These are phyloP conservation scores for Acanthamoeba healyi DNA, from an alignment of 208 protist genomes.

Conservation along the genomic window DNA sequence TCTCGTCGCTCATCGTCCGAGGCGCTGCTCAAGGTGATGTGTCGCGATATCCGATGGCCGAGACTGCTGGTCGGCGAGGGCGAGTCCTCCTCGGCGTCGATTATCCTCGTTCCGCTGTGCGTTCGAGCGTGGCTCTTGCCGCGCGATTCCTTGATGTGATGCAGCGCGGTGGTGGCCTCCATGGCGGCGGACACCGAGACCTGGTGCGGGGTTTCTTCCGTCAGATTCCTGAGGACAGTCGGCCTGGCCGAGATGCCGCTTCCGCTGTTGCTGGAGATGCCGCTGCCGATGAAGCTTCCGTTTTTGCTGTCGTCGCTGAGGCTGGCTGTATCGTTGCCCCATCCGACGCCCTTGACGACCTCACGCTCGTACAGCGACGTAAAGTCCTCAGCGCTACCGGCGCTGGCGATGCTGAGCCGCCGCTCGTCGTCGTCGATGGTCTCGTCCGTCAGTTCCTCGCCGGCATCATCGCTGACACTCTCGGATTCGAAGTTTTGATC, in stretches of 20 bases:
- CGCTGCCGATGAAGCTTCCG: neutral
- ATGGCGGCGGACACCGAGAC: neutral
- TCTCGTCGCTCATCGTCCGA: conserved; percentile 16
- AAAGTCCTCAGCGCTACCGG: neutral
- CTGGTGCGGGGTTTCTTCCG: neutral
- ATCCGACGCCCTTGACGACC: neutral
- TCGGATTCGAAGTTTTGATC: neutral
- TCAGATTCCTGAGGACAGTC: neutral
- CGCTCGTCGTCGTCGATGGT: conserved; percentile 25
- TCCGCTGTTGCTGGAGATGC: neutral
- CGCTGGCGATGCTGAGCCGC: neutral
- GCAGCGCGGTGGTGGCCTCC: neutral
- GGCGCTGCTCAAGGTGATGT: neutral
- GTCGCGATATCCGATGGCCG: neutral
- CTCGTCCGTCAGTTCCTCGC: conserved; percentile 37
- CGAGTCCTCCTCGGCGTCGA: neutral
- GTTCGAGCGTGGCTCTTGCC: neutral
- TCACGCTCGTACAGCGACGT: conserved; percentile 24
- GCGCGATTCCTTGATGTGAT: neutral
- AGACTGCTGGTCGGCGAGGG: neutral
- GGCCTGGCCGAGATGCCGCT: neutral
- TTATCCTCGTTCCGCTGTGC: neutral
- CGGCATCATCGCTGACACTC: conserved; percentile 28
- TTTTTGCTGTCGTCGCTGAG: neutral
- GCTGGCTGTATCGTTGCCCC: neutral